Evolutionary conservation across 306 rosid genomes (phyloP), one percentile per base, ranked within the genome.

Genomic region (Sesbania bispinosa): DNA sequence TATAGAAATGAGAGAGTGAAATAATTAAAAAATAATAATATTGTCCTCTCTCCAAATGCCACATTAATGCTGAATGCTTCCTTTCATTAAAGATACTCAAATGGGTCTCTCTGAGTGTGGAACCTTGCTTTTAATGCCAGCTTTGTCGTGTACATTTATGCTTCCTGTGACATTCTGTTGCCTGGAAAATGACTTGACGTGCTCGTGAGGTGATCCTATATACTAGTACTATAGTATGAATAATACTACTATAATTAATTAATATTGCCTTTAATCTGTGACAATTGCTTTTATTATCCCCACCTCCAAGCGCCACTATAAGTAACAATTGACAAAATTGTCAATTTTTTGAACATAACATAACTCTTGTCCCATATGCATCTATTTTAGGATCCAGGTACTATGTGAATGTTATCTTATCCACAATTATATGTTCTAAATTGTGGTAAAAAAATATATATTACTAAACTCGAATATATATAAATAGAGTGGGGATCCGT

Each of bases 141-240:
- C 52, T 63, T 78, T 78, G 86, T 78, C 80, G 50, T 74, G 55
- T 63, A 15, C 76, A 64, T 82, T 75, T 74, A 82, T 55, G 81
- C 78, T 74, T 57, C 30, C 72, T 82, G 74, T 69, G 78, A 68
- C 81, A 82, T 74, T 82, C 86, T 82, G 83, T 78, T 82, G 78
- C 80, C 63, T 29, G 2, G 86, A 82, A 74, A 82, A 59, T 58
- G 86, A 82, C 86, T 78, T 70, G 36, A 79, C 86, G 18, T 75
- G 30, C 62, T 69, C 47, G 32, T 62, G 53, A 63, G 23, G 11
- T 26, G 24, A 62, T 69, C 36, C 41, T 59, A 27, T n/a, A n/a
- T n/a, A n/a, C n/a, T 54, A 73, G 21, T 74, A 62, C 13, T 62
- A 46, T 10, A n/a, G n/a, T n/a, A n/a, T n/a, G n/a, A n/a, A n/a